These are phyloP conservation scores for Poa pratensis DNA, from an alignment of 176 grass and related monocot species.

Conservation along the genomic window DNA sequence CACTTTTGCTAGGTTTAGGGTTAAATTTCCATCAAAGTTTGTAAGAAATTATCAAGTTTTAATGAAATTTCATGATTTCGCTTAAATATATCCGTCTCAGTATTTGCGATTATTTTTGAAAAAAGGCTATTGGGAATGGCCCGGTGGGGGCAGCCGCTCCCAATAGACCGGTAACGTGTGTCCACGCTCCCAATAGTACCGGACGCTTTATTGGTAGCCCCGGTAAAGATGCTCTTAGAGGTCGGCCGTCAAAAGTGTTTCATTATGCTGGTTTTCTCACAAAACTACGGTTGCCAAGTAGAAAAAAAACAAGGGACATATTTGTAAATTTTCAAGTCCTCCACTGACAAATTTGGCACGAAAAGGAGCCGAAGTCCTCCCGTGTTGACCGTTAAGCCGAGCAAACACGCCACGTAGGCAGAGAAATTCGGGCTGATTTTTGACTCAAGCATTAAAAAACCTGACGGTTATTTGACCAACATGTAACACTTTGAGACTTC, in stretches of 20 bases:
- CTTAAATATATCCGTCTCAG: too few relatives aligned
- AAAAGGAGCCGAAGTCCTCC: not conserved
- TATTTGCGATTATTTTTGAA: too few relatives aligned
- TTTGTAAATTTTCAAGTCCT: not conserved
- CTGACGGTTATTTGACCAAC: not conserved
- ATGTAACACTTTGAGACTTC: not conserved
- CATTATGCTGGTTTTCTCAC: not conserved
- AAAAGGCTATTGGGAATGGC: too few relatives aligned
- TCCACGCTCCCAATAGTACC: too few relatives aligned
- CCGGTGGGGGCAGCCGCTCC: too few relatives aligned
- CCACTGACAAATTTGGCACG: not conserved
- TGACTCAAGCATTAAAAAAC: not conserved
- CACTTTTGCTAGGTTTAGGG: too few relatives aligned
- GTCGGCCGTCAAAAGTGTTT: not conserved
- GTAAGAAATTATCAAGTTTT: too few relatives aligned
- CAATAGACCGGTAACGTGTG: too few relatives aligned
- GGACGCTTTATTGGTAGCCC: too few relatives aligned
- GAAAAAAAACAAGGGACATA: not conserved
- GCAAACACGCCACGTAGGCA: not conserved
- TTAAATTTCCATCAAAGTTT: too few relatives aligned
- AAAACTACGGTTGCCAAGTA: not conserved
- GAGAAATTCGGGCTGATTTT: not conserved
- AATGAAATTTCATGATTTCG: too few relatives aligned
- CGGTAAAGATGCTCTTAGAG: too few relatives aligned
- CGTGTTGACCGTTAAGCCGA: not conserved